Conservation (phyloP, 768 basidiomycete species). For the Pleurotus tuoliensis region DNA sequence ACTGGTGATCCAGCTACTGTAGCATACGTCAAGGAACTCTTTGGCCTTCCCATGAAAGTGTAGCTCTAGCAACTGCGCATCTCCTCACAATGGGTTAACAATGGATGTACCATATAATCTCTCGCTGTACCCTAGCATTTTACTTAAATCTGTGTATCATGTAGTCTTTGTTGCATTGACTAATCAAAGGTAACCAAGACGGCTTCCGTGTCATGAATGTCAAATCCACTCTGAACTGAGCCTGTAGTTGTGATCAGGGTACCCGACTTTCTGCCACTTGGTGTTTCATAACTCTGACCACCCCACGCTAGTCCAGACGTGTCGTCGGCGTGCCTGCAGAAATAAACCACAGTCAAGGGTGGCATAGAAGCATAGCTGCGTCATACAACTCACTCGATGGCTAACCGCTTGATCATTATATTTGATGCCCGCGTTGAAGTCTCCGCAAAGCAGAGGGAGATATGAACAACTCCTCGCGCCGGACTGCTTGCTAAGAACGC, state of each 20-base stretch:
- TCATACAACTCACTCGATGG: constrained; percentile 34
- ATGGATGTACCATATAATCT: no score
- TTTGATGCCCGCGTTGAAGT: constrained; percentile 18
- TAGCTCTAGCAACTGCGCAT: neutral
- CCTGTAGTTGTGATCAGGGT: constrained; percentile 21
- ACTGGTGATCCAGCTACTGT: constrained; percentile 7
- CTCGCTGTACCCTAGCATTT: no score
- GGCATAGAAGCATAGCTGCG: neutral
- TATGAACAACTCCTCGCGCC: constrained; percentile 35
- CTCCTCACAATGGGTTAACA: neutral
- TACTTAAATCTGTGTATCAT: no score
- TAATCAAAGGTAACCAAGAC: neutral
- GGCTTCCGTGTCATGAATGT: constrained; percentile 6
- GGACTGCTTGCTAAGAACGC: constrained; percentile 39
- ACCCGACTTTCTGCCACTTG: constrained; percentile 37
- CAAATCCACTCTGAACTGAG: neutral
- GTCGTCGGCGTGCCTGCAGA: constrained; percentile 44
- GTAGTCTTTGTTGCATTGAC: neutral
- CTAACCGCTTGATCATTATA: constrained; percentile 45
- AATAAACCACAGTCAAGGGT: neutral
- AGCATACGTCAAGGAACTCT: constrained; percentile 7
- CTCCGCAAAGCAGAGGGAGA: constrained; percentile 36
- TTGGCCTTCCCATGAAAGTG: constrained; percentile 3
- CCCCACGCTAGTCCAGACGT: constrained; percentile 51
- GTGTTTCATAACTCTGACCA: constrained; percentile 55